A percentile compares a stretch with the other conserved stretches of the same genome.
Evolutionary conservation across 306 rosid species (phyloP).

Genomic region (Rosa rugosa): DNA sequence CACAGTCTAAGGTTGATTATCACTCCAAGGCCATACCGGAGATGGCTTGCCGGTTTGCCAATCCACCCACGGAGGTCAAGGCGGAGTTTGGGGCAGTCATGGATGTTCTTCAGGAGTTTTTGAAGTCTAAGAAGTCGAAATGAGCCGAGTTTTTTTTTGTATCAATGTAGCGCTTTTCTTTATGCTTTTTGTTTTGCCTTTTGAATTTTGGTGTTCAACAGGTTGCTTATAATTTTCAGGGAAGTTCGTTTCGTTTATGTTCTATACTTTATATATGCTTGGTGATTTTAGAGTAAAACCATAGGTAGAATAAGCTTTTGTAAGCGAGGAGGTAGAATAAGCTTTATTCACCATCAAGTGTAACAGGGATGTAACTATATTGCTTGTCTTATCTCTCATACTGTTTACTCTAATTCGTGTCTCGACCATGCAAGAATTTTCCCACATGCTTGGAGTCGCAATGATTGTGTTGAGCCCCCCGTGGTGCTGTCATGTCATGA

Average conservation of each 20-base stretch:
- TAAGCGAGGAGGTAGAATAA: not conserved
- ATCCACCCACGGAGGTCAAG: slow-evolving; percentile 47
- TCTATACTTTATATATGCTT: not conserved
- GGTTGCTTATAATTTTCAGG: not conserved
- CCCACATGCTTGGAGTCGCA: not conserved
- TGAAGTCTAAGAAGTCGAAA: slow-evolving; percentile 28
- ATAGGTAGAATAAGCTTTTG: not conserved
- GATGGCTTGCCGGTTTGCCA: slow-evolving; percentile 48
- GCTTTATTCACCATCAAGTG: not conserved
- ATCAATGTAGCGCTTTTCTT: slow-evolving; percentile 4
- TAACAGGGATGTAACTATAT: not conserved
- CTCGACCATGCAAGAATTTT: not conserved
- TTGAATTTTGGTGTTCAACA: not conserved
- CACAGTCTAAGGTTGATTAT: slow-evolving; percentile 55
- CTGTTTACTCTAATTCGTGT: not conserved
- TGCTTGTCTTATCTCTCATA: not conserved
- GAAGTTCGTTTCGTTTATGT: not conserved
- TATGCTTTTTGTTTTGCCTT: slow-evolving; percentile 4
- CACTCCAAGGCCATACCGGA: slow-evolving; percentile 47
- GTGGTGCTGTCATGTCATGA: not conserved
- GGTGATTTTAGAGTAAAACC: not conserved
- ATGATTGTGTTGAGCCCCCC: not conserved
- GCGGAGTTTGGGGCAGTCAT: slow-evolving; percentile 50
- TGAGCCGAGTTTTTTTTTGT: not conserved
- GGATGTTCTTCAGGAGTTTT: slow-evolving; percentile 50